Conservation (phyloP, 2,329 filamentous ascomycete genomes). For the Zymoseptoria ardabiliae region DNA sequence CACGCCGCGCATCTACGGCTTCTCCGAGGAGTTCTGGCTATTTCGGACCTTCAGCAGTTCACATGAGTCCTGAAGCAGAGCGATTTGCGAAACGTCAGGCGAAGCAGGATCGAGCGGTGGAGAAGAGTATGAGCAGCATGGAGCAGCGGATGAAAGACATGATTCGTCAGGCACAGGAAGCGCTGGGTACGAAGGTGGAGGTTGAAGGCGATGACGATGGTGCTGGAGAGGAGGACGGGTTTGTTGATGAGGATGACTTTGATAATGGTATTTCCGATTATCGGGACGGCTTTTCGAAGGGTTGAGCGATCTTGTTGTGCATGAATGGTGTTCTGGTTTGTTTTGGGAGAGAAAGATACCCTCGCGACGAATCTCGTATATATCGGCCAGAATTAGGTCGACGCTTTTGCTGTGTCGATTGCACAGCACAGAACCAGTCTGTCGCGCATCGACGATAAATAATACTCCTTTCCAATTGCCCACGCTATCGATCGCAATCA, state of each 20-base stretch:
- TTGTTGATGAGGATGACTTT: not conserved
- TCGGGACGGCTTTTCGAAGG: not conserved
- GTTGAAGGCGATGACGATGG: constrained; percentile 29
- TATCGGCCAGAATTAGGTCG: not conserved
- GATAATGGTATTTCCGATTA: not conserved
- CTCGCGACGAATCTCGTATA: not conserved
- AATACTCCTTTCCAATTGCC: not conserved
- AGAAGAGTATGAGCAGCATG: constrained; percentile 70
- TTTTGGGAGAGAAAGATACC: not conserved
- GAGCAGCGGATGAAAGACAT: constrained; percentile 74
- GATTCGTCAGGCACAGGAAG: constrained; percentile 83
- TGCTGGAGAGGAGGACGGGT: not conserved
- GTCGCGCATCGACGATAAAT: not conserved
- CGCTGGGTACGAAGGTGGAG: constrained; percentile 53
- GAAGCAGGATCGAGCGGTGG: constrained; percentile 68
- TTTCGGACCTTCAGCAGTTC: constrained; percentile 3
- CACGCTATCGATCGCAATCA: not conserved
- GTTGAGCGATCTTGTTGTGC: not conserved
- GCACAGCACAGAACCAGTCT: not conserved
- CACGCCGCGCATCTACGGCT: constrained; percentile 47
- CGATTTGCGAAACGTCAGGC: constrained; percentile 64
- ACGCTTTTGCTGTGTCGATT: not conserved
- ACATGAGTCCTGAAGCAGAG: constrained; percentile 58
- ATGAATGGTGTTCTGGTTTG: not conserved
- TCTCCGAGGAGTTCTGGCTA: constrained; percentile 33